Conservation (phyloP, 352 stramenopile genomes). For the Phytophthora lateralis region DNA sequence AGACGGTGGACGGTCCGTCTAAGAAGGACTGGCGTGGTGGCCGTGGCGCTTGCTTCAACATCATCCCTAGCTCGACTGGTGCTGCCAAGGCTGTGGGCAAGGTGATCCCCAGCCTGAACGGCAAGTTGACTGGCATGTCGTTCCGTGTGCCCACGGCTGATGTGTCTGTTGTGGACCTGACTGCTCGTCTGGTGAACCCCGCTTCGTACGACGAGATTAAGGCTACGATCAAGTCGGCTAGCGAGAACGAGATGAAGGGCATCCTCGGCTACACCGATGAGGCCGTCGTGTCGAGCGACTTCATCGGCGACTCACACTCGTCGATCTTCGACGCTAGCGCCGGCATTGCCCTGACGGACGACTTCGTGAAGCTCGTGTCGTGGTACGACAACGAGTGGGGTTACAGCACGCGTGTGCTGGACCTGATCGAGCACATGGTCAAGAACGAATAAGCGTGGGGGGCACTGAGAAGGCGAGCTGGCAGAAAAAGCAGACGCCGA, state of each 20-base stretch:
- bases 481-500: too few species aligned
- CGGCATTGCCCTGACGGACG: constrained; percentile 88
- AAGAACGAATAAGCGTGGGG: constrained; percentile 34
- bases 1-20: constrained; percentile 96
- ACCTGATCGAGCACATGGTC: constrained; percentile 97
- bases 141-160: constrained; percentile 91
- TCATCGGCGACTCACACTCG: constrained; percentile 91
- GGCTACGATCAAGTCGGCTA: constrained; percentile 93
- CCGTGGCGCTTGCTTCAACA: constrained; percentile 96
- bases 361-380: constrained; percentile 99
- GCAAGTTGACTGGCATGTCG: constrained; percentile 92
- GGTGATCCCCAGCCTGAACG: constrained; percentile 91
- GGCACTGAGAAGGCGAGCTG: too few species aligned
- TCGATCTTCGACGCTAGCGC: constrained; percentile 37
- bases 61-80: constrained; percentile 97
- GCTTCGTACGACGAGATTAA: constrained; percentile 99
- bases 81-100: constrained; percentile 89
- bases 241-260: constrained; percentile 93
- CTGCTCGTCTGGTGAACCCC: constrained; percentile 72
- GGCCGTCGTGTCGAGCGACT: constrained; percentile 97
- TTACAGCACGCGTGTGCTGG: constrained; percentile 97
- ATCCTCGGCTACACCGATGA: constrained; percentile 99
- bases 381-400: constrained; percentile 99
- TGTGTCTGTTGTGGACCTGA: constrained; percentile 92
- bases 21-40: constrained; percentile 99